Evolutionary conservation across 1,139 yeast species (phyloP).

Genomic region (Tardiomyces digboiensis): DNA sequence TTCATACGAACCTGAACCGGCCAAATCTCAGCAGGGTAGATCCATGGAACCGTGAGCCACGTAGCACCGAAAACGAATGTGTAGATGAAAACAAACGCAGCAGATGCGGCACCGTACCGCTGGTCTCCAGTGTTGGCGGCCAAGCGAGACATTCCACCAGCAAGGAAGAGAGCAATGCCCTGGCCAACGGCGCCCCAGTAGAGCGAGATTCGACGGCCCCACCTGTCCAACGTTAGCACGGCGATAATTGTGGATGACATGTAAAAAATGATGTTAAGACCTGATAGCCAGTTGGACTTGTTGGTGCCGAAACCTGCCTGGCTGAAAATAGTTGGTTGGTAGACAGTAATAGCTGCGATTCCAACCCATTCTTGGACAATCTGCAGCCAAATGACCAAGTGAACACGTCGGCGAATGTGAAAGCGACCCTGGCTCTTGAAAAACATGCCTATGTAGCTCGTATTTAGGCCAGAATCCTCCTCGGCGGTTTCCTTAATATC

Average conservation of each 20-base stretch:
- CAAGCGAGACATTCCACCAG: neutral
- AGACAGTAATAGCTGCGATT: conserved; percentile 17
- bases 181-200: conserved; percentile 36
- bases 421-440: conserved; percentile 5
- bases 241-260: conserved; percentile 43
- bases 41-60: conserved; percentile 30
- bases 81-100: conserved; percentile 39
- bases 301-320: conserved; percentile 32
- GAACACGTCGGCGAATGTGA: conserved; percentile 36
- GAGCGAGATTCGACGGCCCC: conserved; percentile 56
- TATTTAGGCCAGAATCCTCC: neutral
- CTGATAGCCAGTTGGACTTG: conserved; percentile 19
- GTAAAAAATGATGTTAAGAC: conserved; percentile 50
- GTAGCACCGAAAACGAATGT: conserved; percentile 44
- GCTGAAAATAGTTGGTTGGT: conserved; percentile 23
- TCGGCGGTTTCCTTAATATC: conserved; percentile 9
- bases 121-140: neutral
- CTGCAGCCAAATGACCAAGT: conserved; percentile 3
- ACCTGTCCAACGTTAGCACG: conserved; percentile 38
- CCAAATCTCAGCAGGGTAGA: conserved; percentile 44
- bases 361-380: conserved; percentile 4
- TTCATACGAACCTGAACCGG: conserved; percentile 34
- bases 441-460: neutral
- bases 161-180: conserved; percentile 34
- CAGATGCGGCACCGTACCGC: neutral